phyloP scores from a whole-genome alignment of 2,329 filamentous ascomycete genomes.

The Ascochyta lentis region DNA sequence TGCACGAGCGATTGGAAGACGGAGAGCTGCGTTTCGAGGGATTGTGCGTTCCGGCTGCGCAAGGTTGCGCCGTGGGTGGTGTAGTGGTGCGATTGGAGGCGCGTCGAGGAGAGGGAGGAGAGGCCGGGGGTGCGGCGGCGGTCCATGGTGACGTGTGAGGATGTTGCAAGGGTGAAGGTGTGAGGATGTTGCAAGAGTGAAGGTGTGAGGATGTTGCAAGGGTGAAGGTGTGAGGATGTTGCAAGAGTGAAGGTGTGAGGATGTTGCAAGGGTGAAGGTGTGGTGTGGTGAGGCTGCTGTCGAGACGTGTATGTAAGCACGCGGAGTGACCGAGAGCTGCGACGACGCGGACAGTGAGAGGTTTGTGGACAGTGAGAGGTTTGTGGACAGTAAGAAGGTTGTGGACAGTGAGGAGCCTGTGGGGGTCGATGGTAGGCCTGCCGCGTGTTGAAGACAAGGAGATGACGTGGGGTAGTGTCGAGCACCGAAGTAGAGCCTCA shows the following conservation, averaged over 20 bases:
- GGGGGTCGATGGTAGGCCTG: neutral
- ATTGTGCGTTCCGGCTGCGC: conserved; percentile 82
- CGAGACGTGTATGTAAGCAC: neutral
- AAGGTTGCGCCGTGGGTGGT: conserved; percentile 87
- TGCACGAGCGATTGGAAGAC: conserved; percentile 96
- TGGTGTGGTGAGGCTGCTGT: neutral
- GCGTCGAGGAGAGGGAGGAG: conserved; percentile 66
- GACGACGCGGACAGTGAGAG: too few species aligned
- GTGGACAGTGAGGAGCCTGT: neutral
- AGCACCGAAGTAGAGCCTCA: too few species aligned
- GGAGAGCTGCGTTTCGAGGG: conserved; percentile 89
- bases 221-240: too few species aligned
- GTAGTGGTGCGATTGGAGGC: conserved; percentile 84
- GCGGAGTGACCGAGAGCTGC: neutral
- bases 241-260: too few species aligned
- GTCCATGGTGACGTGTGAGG: conserved; percentile 43
- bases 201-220: too few species aligned
- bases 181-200: too few species aligned
- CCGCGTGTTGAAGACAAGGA: neutral
- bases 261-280: too few species aligned
- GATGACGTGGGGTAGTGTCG: neutral
- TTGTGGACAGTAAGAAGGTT: too few species aligned
- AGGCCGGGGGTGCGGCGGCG: conserved; percentile 84
- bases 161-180: too few species aligned
- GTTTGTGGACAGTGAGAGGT: too few species aligned